Base-by-base conservation (phyloP, 139 green algal species). In the Medakamo hakoo region DNA sequence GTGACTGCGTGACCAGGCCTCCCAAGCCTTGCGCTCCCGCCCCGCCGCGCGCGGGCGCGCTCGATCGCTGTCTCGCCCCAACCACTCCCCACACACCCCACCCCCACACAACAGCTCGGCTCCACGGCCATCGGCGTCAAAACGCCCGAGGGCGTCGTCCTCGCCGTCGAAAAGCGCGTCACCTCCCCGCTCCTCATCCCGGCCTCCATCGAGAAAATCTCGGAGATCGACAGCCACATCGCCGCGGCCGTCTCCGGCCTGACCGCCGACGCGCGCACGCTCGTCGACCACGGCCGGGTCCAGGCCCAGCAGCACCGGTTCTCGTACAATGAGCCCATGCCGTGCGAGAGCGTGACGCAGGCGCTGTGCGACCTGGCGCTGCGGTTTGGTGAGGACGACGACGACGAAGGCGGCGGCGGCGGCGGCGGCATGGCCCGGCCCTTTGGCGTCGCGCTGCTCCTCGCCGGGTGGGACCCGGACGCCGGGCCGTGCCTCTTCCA, bases 271-370 rank as follows among this genome's bases (percentile, higher is more conserved):
- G 91, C 93, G 3, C 85, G 91, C 55, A 99, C 88, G 19, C 75
- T 99, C 23, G 86, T 99, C 67, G 91, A 98, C n/a, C 91, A 97
- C 62, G 93, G 81, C 9, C 74, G 93, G 2, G 86, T 92, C 25
- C 88, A 97, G 61, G 88, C 86, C 9, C 89, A 97, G 85, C 82
- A 92, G 77, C 91, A 98, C 67, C 72, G 84, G 9, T 99, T 98
- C 78, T 92, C 85, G 0, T 99, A 97, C 78, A 94, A 97, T 71
- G 93, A 99, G 76, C 76, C 87, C 18, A 98, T 99, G 86, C 85
- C 88, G 0, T 72, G 97, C 21, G 88, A 96, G 72, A 92, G 81
- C 0, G 82, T 81, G 59, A 97, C 90, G 5, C 78, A 84, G 69
- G 86, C 82, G 16, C 71, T 99, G 63, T 98, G 89, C 70, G 93